phyloP scores from a whole-genome alignment of 805 yeast genomes.

The Candida suzukii region DNA sequence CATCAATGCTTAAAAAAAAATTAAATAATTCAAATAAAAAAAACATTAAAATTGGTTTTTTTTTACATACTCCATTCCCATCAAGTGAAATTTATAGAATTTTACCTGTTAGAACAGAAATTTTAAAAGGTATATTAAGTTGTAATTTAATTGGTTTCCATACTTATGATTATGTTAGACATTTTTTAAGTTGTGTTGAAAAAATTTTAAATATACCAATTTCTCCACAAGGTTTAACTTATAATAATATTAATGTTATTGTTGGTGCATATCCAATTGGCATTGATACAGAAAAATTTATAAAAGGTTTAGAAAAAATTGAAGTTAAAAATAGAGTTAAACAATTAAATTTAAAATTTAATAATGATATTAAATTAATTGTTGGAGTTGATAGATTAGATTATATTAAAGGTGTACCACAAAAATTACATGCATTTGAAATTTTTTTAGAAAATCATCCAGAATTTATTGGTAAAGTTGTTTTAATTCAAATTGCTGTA shows the following conservation, averaged over 20 bases:
- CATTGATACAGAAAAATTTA: conserved; percentile 83
- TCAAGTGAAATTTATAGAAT: conserved; percentile 94
- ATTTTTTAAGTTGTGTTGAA: conserved; percentile 84
- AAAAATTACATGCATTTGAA: conserved; percentile 93
- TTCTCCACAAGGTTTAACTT: conserved; percentile 85
- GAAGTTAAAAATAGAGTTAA: conserved; percentile 60
- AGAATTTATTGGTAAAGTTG: conserved; percentile 97
- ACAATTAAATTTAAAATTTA: conserved; percentile 54
- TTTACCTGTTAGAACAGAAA: conserved; percentile 90
- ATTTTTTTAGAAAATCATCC: conserved; percentile 89
- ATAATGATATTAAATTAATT: conserved; percentile 71
- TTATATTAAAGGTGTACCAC: conserved; percentile 97
- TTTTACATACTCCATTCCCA: conserved; percentile 97
- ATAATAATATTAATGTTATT: conserved; percentile 64
- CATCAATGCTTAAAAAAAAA: conserved; percentile 72
- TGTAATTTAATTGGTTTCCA: conserved; percentile 97
- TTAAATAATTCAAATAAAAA: conserved; percentile 35
- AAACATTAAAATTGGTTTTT: conserved; percentile 81
- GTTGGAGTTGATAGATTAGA: conserved; percentile 97
- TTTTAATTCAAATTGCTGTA: conserved; percentile 92
- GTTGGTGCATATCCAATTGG: conserved; percentile 99
- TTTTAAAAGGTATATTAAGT: conserved; percentile 82
- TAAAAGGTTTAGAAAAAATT: conserved; percentile 63
- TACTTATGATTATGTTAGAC: conserved; percentile 98
- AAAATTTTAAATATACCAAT: conserved; percentile 78